Conservation (phyloP, 208 protist species). For the Trypanosoma melophagium region DNA sequence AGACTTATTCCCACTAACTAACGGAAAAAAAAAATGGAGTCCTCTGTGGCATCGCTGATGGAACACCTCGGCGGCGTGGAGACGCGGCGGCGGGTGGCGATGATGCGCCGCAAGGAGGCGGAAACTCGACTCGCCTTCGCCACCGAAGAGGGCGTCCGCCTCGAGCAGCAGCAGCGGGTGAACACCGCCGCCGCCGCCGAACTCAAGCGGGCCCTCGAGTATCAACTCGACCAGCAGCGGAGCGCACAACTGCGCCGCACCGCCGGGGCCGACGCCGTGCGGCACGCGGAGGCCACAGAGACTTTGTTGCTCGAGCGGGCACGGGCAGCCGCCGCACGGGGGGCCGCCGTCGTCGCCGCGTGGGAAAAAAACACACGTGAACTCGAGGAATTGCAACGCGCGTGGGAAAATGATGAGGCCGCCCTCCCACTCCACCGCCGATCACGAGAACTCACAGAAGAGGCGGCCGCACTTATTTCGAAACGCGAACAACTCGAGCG, state of each 20-base stretch:
- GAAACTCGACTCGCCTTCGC: constrained; percentile 58
- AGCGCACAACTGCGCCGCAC: constrained; percentile 66
- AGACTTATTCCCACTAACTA: neutral
- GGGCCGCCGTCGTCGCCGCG: constrained; percentile 26
- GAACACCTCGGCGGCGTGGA: constrained; percentile 79
- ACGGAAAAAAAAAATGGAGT: constrained; percentile 32
- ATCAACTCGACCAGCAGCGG: constrained; percentile 57
- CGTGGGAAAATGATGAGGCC: constrained; percentile 36
- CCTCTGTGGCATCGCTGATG: constrained; percentile 55
- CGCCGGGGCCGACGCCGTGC: constrained; percentile 45
- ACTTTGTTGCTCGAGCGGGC: constrained; percentile 45
- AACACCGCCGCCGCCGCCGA: constrained; percentile 46
- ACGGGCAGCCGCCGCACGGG: constrained; percentile 26
- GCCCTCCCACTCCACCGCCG: constrained; percentile 28
- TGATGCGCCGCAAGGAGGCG: constrained; percentile 69
- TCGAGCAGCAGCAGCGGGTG: constrained; percentile 31
- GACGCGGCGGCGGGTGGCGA: constrained; percentile 62
- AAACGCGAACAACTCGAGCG: constrained; percentile 28
- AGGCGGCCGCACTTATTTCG: constrained; percentile 14
- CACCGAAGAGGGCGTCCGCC: constrained; percentile 45
- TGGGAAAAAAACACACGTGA: constrained; percentile 44
- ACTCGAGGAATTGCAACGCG: constrained; percentile 32
- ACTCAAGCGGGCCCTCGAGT: constrained; percentile 54
- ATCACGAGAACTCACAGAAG: constrained; percentile 30
- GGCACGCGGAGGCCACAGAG: constrained; percentile 69